phyloP scores from a whole-genome alignment of 257 asterid genomes.

The Solanum infundibuliforme region DNA sequence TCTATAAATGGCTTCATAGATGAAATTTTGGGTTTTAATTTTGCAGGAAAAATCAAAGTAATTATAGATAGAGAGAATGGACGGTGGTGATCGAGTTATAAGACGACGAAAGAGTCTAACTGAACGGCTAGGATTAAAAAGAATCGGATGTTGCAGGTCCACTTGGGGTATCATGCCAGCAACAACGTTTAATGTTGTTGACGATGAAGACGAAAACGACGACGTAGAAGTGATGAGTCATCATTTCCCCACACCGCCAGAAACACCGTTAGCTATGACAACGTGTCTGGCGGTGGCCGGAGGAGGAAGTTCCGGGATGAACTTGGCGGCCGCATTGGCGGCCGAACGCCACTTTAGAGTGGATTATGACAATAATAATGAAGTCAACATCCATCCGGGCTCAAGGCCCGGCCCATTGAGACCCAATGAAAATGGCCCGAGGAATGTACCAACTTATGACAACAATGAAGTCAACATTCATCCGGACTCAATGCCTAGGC shows the following conservation, averaged over 20 bases:
- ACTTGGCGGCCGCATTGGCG: slow-evolving; percentile 74
- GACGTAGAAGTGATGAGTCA: not conserved
- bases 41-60: slow-evolving; percentile 30
- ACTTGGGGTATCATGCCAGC: slow-evolving; percentile 43
- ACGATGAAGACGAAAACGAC: slow-evolving; percentile 18
- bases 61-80: slow-evolving; percentile 16
- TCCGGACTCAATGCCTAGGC: not conserved
- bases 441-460: not conserved
- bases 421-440: not conserved
- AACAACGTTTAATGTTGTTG: slow-evolving; percentile 26
- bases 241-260: not conserved
- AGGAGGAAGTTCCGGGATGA: slow-evolving; percentile 36
- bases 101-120: slow-evolving; percentile 47
- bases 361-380: not conserved
- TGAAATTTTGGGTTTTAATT: slow-evolving; percentile 34
- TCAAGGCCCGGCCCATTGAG: not conserved
- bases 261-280: not conserved
- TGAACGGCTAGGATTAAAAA: slow-evolving; percentile 66
- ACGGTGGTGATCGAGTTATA: slow-evolving; percentile 34
- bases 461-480: not conserved
- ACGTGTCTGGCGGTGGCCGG: slow-evolving; percentile 9
- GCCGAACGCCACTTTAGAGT: slow-evolving; percentile 65
- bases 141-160: slow-evolving; percentile 52
- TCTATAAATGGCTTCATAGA: slow-evolving; percentile 15
- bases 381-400: not conserved